Base-by-base conservation (phyloP, 176 grass and related monocot species). In the Cenchrus purpureus region DNA sequence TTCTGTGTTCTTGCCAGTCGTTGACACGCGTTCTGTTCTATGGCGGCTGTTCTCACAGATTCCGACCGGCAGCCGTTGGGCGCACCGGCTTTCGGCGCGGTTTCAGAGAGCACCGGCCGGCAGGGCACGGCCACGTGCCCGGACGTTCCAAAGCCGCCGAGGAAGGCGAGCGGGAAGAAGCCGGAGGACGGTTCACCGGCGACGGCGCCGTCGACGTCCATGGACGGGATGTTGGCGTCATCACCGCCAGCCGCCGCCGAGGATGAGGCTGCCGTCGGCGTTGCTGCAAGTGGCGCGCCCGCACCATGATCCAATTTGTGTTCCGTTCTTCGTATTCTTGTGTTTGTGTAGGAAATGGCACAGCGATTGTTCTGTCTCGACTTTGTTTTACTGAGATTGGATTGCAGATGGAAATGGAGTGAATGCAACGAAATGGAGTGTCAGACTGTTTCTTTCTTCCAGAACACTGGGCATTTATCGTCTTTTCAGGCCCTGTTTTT, bases 71-170 rank as follows among this genome's bases (percentile, higher is more conserved):
- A 92, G 29, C 77, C 81, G 34, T 57, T 73, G 40, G 84, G 73
- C 67, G 6, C 7, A 6, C 44, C 89, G n/a, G 50, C 53, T 78
- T 75, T 66, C 43, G 66, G 59, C n/a, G 68, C 78, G 14, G 76
- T 73, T 54, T 12, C 89, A 7, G 85, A 87, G 13, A 56, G 71
- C 60, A 64, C 45, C 52, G 58, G 28, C 62, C 4, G 10, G 25
- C 70, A 65, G 58, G 91, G 83, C 10, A 8, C 61, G 9, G 15
- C 52, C 15, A 58, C 66, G 45, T 63, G 68, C 51, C 84, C 89
- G 8, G 91, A 87, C 65, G 61, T 91, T 55, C 85, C 94, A 22
- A 91, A 89, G 79, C 86, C 85, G 9, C 82, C 71, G 6, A 78
- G 74, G 68, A 93, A 66, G 60, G 42, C 31, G 2, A 64, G 51